These are phyloP conservation scores for Amauroascus verrucosus DNA, from an alignment of 2,329 filamentous ascomycete species.

Conservation along the genomic window DNA sequence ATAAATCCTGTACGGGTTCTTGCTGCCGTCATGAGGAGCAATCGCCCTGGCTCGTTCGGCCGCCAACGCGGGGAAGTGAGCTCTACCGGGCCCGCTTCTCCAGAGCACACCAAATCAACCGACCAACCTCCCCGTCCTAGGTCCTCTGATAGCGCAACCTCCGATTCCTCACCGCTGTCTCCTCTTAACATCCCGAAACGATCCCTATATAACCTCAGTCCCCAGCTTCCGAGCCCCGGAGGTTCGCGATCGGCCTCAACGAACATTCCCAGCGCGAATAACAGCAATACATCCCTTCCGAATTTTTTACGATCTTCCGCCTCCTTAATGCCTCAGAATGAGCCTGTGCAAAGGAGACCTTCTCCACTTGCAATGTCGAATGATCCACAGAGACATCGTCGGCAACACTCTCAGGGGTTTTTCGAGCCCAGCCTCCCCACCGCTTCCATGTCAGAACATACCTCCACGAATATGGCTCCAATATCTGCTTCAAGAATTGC, in stretches of 20 bases:
- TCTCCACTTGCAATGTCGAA: constrained; percentile 28
- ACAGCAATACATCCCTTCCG: constrained; percentile 28
- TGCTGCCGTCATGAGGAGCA: constrained; percentile 8
- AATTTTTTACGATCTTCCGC: constrained; percentile 28
- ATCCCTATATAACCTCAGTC: constrained; percentile 27
- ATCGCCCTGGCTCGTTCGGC: constrained; percentile 1
- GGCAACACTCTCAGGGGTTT: constrained; percentile 55
- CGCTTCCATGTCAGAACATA: constrained; percentile 37
- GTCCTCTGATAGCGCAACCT: constrained; percentile 40
- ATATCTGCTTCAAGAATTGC: constrained; percentile 54
- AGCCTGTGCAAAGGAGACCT: constrained; percentile 26
- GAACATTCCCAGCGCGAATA: constrained; percentile 21
- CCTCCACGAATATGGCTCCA: constrained; percentile 29
- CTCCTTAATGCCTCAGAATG: constrained; percentile 32
- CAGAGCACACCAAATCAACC: constrained; percentile 6
- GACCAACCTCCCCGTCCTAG: constrained; percentile 30
- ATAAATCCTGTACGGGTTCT: background rate
- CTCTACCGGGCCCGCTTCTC: constrained; percentile 18
- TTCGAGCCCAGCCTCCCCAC: constrained; percentile 55
- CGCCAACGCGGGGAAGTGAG: constrained; percentile 18
- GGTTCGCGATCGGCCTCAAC: constrained; percentile 24
- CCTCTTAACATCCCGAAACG: constrained; percentile 35
- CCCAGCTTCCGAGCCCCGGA: constrained; percentile 21
- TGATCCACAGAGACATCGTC: constrained; percentile 33
- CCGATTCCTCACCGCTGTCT: constrained; percentile 35